These are phyloP conservation scores for Gynochthodes officinalis DNA, from an alignment of 257 asterid species.

Conservation along the genomic window DNA sequence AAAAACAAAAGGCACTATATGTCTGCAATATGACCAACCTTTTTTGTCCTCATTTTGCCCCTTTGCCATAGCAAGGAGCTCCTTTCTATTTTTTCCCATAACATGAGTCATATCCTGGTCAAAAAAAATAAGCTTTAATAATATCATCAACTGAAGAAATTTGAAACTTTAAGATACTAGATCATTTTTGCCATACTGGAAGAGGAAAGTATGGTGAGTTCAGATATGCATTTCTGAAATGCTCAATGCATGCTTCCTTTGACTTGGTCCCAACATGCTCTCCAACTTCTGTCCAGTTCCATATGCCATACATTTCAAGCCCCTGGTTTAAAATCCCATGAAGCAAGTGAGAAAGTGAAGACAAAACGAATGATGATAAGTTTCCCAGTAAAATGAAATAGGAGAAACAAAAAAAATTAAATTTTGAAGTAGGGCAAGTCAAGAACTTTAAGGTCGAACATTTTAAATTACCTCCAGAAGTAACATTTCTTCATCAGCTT, in stretches of 20 bases:
- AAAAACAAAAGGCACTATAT: not conserved
- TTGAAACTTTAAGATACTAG: slow-evolving; percentile 2
- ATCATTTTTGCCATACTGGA: slow-evolving; percentile 49
- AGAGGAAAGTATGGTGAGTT: slow-evolving; percentile 86
- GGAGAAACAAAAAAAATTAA: not conserved
- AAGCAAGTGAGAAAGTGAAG: slow-evolving; percentile 14
- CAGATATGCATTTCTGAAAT: slow-evolving; percentile 61
- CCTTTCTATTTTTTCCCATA: slow-evolving; percentile 69
- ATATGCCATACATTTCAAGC: slow-evolving; percentile 89
- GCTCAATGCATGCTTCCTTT: slow-evolving; percentile 73
- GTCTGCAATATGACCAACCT: slow-evolving; percentile 48
- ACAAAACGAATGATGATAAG: not conserved
- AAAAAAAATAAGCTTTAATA: slow-evolving; percentile 2
- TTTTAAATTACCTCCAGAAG: slow-evolving; percentile 65
- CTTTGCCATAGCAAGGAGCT: slow-evolving; percentile 81
- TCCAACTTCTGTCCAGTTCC: slow-evolving; percentile 88
- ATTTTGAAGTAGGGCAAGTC: not conserved
- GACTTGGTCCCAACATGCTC: slow-evolving; percentile 89
- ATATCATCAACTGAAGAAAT: slow-evolving; percentile 17
- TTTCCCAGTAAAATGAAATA: slow-evolving; percentile 1
- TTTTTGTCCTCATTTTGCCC: slow-evolving; percentile 61
- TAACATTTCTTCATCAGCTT: slow-evolving; percentile 89
- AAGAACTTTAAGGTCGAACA: slow-evolving; percentile 12
- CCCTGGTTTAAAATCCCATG: slow-evolving; percentile 43
- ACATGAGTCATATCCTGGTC: slow-evolving; percentile 80